Evolutionary conservation across 2,329 filamentous ascomycete species (phyloP).

Genomic region (Sporothrix pallida): DNA sequence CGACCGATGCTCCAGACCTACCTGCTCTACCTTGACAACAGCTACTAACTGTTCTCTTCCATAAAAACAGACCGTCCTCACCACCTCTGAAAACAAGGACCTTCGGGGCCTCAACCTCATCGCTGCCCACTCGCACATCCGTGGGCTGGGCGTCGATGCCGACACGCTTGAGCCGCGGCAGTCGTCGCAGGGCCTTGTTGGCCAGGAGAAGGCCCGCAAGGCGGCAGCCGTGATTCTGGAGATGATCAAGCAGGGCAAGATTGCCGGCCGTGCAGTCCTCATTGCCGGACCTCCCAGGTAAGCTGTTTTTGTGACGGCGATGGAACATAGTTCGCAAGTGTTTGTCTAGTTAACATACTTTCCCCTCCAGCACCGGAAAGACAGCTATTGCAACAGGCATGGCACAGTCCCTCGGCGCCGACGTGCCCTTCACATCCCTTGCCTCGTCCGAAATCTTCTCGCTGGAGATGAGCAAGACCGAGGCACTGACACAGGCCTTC

Average conservation of each 20-base stretch:
- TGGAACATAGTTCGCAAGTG: neutral
- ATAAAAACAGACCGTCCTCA: slow-evolving; percentile 62
- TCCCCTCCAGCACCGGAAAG: slow-evolving; percentile 78
- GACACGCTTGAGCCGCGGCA: slow-evolving; percentile 87
- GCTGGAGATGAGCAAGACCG: slow-evolving; percentile 98
- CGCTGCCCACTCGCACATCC: slow-evolving; percentile 96
- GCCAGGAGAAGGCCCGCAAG: slow-evolving; percentile 95
- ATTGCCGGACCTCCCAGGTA: slow-evolving; percentile 91
- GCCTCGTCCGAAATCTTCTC: slow-evolving; percentile 98
- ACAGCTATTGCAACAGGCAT: slow-evolving; percentile 99
- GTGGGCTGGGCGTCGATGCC: slow-evolving; percentile 89
- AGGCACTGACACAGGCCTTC: slow-evolving; percentile 98
- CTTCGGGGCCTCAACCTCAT: slow-evolving; percentile 96
- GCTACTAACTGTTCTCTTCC: neutral
- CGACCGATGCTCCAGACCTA: neutral
- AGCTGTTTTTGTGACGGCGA: slow-evolving; percentile 30
- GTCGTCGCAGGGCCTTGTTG: slow-evolving; percentile 89
- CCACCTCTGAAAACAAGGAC: slow-evolving; percentile 94
- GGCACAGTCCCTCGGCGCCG: slow-evolving; percentile 91
- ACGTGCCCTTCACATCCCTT: slow-evolving; percentile 95
- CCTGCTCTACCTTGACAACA: neutral
- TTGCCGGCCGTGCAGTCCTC: slow-evolving; percentile 90
- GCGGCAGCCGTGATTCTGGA: slow-evolving; percentile 94
- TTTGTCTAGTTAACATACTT: neutral
- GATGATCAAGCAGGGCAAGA: slow-evolving; percentile 99